phyloP scores from a whole-genome alignment of 2,329 filamentous ascomycete species.

The Exophiala dermatitidis region DNA sequence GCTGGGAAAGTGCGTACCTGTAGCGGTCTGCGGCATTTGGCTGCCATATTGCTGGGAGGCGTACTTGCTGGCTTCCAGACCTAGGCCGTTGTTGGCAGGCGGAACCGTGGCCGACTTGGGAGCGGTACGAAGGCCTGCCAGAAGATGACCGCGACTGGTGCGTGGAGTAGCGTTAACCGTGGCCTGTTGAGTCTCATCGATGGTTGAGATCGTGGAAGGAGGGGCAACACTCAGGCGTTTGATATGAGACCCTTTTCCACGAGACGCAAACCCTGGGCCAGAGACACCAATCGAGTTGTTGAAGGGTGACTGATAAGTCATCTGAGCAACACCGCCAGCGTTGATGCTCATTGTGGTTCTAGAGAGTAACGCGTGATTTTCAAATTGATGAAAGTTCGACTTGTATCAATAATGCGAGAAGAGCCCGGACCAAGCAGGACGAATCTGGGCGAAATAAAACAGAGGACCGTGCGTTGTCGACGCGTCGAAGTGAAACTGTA shows the following conservation, averaged over 20 bases:
- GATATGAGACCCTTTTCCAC: constrained; percentile 75
- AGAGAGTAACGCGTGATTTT: constrained; percentile 11
- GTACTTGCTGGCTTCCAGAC: constrained; percentile 44
- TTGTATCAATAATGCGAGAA: not conserved
- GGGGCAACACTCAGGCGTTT: constrained; percentile 78
- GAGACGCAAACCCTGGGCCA: constrained; percentile 73
- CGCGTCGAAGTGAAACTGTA: constrained; percentile 14
- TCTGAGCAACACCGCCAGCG: constrained; percentile 99
- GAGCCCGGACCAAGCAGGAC: constrained; percentile 2
- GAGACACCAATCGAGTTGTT: constrained; percentile 67
- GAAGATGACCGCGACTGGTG: constrained; percentile 87
- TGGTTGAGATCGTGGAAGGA: constrained; percentile 60
- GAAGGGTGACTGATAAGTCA: constrained; percentile 77
- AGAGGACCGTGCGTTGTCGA: constrained; percentile 11
- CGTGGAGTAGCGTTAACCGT: constrained; percentile 72
- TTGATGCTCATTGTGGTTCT: constrained; percentile 50
- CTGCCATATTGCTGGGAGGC: constrained; percentile 38
- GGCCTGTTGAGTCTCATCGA: constrained; percentile 58
- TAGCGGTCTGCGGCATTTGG: constrained; percentile 54
- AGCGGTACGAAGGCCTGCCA: constrained; percentile 86
- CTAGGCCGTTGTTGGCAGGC: constrained; percentile 50
- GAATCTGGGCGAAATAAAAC: not conserved
- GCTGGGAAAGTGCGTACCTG: constrained; percentile 48
- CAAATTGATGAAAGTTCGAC: constrained; percentile 3
- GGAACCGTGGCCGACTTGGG: constrained; percentile 77